phyloP scores from a whole-genome alignment of 257 asterid genomes.

The Salvia miltiorrhiza region DNA sequence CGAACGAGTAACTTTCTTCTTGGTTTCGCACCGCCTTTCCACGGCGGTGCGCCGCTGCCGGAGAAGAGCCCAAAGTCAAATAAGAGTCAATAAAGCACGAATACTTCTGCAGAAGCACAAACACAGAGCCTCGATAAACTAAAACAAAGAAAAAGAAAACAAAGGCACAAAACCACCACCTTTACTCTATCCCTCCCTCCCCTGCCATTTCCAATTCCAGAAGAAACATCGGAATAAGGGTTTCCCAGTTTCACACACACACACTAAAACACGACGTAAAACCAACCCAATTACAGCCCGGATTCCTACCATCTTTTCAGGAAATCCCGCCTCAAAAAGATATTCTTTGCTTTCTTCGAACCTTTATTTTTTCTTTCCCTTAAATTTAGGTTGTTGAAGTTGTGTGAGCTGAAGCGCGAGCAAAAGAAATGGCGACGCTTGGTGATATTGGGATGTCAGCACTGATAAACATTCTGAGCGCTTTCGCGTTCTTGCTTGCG shows the following conservation, averaged over 20 bases:
- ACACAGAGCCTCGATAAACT: neutral
- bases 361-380: neutral
- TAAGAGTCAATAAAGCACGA: neutral
- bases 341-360: slow-evolving; percentile 4
- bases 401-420: neutral
- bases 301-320: neutral
- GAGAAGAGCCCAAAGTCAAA: neutral
- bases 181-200: slow-evolving; percentile 24
- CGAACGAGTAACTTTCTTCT: neutral
- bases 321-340: slow-evolving; percentile 2
- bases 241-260: slow-evolving; percentile 11
- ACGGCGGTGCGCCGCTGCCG: slow-evolving; percentile 20
- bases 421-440: slow-evolving; percentile 62
- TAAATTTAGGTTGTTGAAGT: neutral
- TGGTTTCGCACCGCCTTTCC: slow-evolving; percentile 8
- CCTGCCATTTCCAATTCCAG: slow-evolving; percentile 23
- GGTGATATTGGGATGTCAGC: slow-evolving; percentile 91
- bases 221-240: slow-evolving; percentile 13
- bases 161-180: slow-evolving; percentile 15
- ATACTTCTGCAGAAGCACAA: neutral
- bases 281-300: neutral
- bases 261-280: neutral
- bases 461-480: slow-evolving; percentile 54
- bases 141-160: neutral
- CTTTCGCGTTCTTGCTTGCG: slow-evolving; percentile 85